Evolutionary conservation across 371 early-diverging fungal genomes (phyloP), one percentile per base, ranked within the genome.

Genomic region (Sporodiniella umbellata): DNA sequence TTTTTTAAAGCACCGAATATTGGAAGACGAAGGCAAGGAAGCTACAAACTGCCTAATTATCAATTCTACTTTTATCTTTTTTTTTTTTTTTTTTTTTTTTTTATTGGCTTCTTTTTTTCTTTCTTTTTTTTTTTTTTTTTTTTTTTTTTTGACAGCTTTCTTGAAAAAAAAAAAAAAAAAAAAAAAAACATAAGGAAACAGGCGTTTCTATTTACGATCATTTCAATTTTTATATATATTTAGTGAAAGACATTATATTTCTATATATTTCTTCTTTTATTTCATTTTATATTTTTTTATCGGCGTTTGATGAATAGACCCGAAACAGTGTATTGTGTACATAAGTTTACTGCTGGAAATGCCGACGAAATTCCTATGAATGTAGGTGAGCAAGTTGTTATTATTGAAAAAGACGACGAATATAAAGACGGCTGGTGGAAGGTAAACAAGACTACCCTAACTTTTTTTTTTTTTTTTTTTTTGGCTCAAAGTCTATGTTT

Each of bases 381-480:
- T 26, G 74, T 73, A 22, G 87, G 83, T 8, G 89, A 91, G 42
- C 78, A 84, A 26, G 75, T 91, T 8, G 61, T 84, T 24, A 83
- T 91, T 1, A 53, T 89, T 11, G 87, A 88, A 54, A 77, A 75
- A 51, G 92, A 91, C 60, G 89, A 88, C 15, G 72, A 77, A 8
- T 89, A 76, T 59, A 74, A 75, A 23, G 92, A 91, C 62, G 90
- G 90, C 19, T 91, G 92, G 90, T 91, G 88, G 86, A 47, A 60
- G 48, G 60, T 59, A 60, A 43, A 42, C 17, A 24, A 43, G 25
- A 24, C n/a, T 44, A 23, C 26, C 11, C n/a, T n/a, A n/a, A n/a
- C n/a, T n/a, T n/a, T n/a, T n/a, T 12, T 17, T 37, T 4, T 7
- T 46, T 39, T 18, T 39, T 39, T 1, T 4, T 28, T 28, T 28